Evolutionary conservation across 2,329 filamentous ascomycete genomes (phyloP).

Genomic region (Aureobasidium lini): DNA sequence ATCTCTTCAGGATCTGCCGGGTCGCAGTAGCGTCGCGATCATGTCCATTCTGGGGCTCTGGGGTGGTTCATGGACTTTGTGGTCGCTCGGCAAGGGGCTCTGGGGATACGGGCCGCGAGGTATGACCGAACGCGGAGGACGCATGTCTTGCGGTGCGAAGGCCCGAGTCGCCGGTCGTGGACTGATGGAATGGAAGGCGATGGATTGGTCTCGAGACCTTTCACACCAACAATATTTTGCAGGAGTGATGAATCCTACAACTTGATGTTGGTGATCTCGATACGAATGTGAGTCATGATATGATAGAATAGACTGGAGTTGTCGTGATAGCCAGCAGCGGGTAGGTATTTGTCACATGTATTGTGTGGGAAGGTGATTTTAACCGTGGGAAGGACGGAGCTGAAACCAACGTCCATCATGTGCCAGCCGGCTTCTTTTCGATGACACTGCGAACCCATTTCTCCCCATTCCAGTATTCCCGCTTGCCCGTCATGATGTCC

Average conservation of each 20-base stretch:
- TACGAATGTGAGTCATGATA: background rate
- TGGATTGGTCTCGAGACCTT: background rate
- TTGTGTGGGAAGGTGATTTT: background rate
- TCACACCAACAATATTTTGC: background rate
- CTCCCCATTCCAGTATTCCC: slow-evolving; percentile 13
- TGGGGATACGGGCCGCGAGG: background rate
- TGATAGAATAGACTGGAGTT: background rate
- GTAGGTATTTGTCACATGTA: slow-evolving; percentile 6
- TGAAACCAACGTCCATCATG: background rate
- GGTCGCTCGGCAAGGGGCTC: background rate
- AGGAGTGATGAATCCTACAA: background rate
- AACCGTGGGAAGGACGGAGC: background rate
- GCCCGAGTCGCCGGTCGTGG: background rate
- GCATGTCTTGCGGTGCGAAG: background rate
- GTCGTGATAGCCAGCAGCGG: background rate
- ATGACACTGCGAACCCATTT: slow-evolving; percentile 7
- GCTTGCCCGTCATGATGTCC: slow-evolving; percentile 11
- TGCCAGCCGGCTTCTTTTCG: slow-evolving; percentile 1
- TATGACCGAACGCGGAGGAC: background rate
- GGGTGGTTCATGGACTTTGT: background rate
- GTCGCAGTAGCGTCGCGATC: slow-evolving; percentile 6
- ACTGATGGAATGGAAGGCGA: background rate
- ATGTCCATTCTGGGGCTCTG: background rate
- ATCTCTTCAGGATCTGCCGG: background rate
- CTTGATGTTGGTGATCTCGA: background rate